Base-by-base conservation (phyloP, 495 filamentous ascomycete species). In the Lineolata rhizophorae region DNA sequence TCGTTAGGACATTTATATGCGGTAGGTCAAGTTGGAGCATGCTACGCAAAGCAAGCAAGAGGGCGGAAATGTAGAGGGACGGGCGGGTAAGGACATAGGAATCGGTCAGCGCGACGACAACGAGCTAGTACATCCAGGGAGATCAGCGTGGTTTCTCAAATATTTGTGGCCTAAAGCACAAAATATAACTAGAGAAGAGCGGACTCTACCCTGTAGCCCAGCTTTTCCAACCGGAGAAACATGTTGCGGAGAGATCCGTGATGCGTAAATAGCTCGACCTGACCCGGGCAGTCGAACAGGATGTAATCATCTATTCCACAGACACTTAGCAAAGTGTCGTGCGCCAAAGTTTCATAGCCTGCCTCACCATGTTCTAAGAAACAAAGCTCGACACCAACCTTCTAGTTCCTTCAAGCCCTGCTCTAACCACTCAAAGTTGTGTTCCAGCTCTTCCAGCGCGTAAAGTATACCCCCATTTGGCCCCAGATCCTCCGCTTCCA, bases 1-100 rank as follows among this genome's bases (percentile, higher is more conserved):
- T 97, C 13, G 83, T 93, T 16, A 97, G 64, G 35, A 95, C 78
- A 50, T 97, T 95, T 34, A 97, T 61, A 45, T 92, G 80, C 10
- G 87, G 80, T 19, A 95, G 70, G 46, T 93, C 85, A 59, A 97
- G 80, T 56, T 94, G 85, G 19, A 97, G 70, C 87, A 97, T 97
- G 42, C 79, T 78, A 39, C 87, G 76, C 34, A 97, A 70, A 22
- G 79, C 81, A 20, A 95, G 75, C 33, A 97, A 70, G 35, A 95
- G 62, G 32, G 84, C 76, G 40, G 85, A 92, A 32, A 97, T 79
- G 53, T 87, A 97, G 43, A 93, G 74, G 16, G 82, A 90, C 0
- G 87, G 87, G 30, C 82, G 66, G 0, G 82, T 87, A 19, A 93
- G 66, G 51, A 76, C 80, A 50, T 92, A 85, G 8, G 77, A 83